These are phyloP conservation scores for Microsporum canis DNA, from an alignment of 2,329 filamentous ascomycete species.

Conservation along the genomic window DNA sequence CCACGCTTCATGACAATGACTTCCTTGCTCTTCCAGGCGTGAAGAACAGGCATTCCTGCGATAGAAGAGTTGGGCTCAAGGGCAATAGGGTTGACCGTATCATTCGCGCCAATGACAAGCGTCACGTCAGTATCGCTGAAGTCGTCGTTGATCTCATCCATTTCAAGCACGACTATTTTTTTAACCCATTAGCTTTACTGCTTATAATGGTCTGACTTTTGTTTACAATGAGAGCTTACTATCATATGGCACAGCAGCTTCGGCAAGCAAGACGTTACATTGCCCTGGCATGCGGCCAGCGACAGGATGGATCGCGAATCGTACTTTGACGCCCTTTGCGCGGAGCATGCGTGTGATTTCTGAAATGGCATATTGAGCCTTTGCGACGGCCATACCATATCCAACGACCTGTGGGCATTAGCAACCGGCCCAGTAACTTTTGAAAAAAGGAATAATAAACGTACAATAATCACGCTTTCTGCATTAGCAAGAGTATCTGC, in stretches of 20 bases:
- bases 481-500: constrained; percentile 63
- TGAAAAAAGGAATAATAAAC: constrained; percentile 26
- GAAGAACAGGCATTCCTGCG: constrained; percentile 83
- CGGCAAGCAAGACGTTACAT: constrained; percentile 80
- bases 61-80: constrained; percentile 73
- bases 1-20: constrained; percentile 89
- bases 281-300: constrained; percentile 88
- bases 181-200: neutral
- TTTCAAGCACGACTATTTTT: constrained; percentile 61
- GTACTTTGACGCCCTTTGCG: constrained; percentile 65
- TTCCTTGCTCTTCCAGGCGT: constrained; percentile 90
- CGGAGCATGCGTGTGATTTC: constrained; percentile 67
- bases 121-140: constrained; percentile 77
- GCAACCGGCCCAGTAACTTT: constrained; percentile 34
- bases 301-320: constrained; percentile 83
- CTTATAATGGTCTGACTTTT: no score
- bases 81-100: constrained; percentile 84
- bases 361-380: constrained; percentile 81
- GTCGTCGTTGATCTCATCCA: constrained; percentile 94
- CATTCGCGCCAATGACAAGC: constrained; percentile 82
- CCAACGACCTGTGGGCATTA: constrained; percentile 51
- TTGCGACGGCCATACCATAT: constrained; percentile 90
- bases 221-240: constrained; percentile 32
- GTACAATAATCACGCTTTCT: constrained; percentile 70
- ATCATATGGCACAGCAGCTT: constrained; percentile 80